phyloP scores from a whole-genome alignment of 1,284 basidiomycete genomes.

The Coniferiporia sulphurascens region DNA sequence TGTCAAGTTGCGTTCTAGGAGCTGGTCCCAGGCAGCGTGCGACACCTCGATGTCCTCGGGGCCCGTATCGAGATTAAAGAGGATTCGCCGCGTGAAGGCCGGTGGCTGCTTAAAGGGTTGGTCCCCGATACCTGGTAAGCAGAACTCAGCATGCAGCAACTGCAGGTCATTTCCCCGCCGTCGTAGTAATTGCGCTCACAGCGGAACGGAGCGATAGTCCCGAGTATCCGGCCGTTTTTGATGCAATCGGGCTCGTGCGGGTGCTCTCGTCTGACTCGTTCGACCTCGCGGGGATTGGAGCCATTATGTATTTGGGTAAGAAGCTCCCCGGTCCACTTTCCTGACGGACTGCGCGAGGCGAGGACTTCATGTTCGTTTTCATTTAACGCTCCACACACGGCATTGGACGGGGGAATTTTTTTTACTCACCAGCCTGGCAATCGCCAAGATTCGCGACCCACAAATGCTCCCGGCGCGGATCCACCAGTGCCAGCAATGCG shows the following conservation, averaged over 20 bases:
- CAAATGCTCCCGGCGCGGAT: conserved; percentile 28
- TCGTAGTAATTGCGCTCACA: conserved; percentile 29
- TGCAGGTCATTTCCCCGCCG: conserved; percentile 13
- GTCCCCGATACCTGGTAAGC: conserved; percentile 33
- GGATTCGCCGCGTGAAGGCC: conserved; percentile 31
- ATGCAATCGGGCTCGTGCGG: conserved; percentile 32
- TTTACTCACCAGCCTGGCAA: conserved; percentile 33
- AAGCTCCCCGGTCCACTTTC: conserved; percentile 26
- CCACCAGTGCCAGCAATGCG: conserved; percentile 31
- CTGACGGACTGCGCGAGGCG: conserved; percentile 22
- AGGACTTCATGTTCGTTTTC: conserved; percentile 24
- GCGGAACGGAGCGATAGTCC: conserved; percentile 20
- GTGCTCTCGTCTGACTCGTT: conserved; percentile 30
- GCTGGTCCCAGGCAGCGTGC: conserved; percentile 21
- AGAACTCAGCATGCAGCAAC: neutral
- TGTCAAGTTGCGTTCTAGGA: conserved; percentile 25
- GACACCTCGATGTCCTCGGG: conserved; percentile 24
- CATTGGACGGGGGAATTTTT: neutral
- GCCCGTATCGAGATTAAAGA: conserved; percentile 27
- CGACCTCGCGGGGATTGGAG: conserved; percentile 26
- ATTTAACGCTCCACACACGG: neutral
- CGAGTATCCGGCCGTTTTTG: conserved; percentile 20
- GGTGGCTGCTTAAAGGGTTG: conserved; percentile 33
- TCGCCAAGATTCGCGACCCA: conserved; percentile 37
- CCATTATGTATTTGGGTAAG: conserved; percentile 34